These are phyloP conservation scores for Fusarium sp. DNA, from an alignment of 2,329 filamentous ascomycete species.

Conservation along the genomic window DNA sequence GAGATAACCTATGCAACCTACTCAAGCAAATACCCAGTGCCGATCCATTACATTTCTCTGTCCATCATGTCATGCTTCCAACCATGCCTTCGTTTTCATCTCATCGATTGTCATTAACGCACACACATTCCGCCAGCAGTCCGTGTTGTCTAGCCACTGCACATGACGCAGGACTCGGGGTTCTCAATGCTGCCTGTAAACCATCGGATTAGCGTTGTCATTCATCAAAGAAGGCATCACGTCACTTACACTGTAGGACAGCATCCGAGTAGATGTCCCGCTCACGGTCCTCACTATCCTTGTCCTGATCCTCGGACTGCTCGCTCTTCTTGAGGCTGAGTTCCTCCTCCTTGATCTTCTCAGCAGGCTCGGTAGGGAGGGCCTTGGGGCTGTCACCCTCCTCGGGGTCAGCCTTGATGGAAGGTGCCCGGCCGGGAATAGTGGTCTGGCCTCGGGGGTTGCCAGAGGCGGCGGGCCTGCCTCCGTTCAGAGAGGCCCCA, in stretches of 20 bases:
- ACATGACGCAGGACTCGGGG: constrained; percentile 95
- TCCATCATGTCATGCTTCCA: constrained; percentile 36
- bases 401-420: constrained; percentile 81
- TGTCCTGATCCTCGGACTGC: constrained; percentile 80
- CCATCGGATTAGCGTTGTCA: constrained; percentile 47
- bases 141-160: constrained; percentile 77
- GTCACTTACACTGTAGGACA: constrained; percentile 82
- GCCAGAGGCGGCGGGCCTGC: constrained; percentile 62
- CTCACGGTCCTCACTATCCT: constrained; percentile 80
- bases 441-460: constrained; percentile 69
- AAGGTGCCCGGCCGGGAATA: constrained; percentile 72
- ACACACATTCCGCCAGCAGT: constrained; percentile 33
- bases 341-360: constrained; percentile 73
- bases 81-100: constrained; percentile 46
- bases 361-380: constrained; percentile 77
- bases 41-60: constrained; percentile 37
- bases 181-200: constrained; percentile 90
- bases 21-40: constrained; percentile 37
- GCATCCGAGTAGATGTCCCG: constrained; percentile 96
- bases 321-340: constrained; percentile 63
- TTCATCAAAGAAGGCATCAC: background rate
- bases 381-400: constrained; percentile 85
- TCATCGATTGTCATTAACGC: constrained; percentile 49
- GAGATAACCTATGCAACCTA: constrained; percentile 22
- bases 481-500: constrained; percentile 71